These are phyloP conservation scores for Physocladia obscura DNA, from an alignment of 192 early-diverging fungal genomes.

Conservation along the genomic window DNA sequence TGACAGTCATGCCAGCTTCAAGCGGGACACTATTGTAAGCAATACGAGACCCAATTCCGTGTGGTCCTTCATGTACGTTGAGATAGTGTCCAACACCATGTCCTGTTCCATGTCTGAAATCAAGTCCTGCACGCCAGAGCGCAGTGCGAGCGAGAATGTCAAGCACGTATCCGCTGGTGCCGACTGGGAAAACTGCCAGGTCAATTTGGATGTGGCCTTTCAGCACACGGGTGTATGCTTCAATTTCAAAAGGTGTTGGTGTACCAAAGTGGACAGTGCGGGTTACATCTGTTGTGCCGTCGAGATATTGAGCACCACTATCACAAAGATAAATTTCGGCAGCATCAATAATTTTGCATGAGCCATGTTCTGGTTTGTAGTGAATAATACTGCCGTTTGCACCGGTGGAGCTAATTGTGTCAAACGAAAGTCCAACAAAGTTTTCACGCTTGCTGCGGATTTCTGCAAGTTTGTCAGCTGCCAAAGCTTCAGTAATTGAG, in stretches of 20 bases:
- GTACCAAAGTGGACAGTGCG: slow-evolving; percentile 88
- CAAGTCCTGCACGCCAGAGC: slow-evolving; percentile 89
- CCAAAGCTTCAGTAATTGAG: slow-evolving; percentile 79
- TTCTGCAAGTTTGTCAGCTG: slow-evolving; percentile 77
- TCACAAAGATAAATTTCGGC: slow-evolving; percentile 89
- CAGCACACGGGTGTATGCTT: slow-evolving; percentile 94
- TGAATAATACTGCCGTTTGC: slow-evolving; percentile 98
- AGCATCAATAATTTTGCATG: slow-evolving; percentile 71
- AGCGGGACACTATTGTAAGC: slow-evolving; percentile 74
- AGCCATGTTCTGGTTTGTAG: slow-evolving; percentile 85
- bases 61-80: slow-evolving; percentile 92
- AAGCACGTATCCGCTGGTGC: slow-evolving; percentile 75
- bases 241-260: slow-evolving; percentile 81
- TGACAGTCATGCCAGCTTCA: slow-evolving; percentile 89
- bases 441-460: slow-evolving; percentile 72
- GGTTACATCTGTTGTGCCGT: slow-evolving; percentile 98
- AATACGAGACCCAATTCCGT: slow-evolving; percentile 83
- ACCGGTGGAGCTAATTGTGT: slow-evolving; percentile 93
- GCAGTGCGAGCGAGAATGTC: slow-evolving; percentile 84
- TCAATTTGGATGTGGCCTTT: slow-evolving; percentile 97
- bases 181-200: slow-evolving; percentile 81
- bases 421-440: slow-evolving; percentile 93
- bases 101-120: slow-evolving; percentile 96
- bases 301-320: slow-evolving; percentile 93
- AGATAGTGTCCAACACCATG: slow-evolving; percentile 96